A percentile compares a stretch with the other conserved stretches of the same genome.
These are phyloP conservation scores for Podospora comata DNA, from an alignment of 495 filamentous ascomycete species.

Conservation along the genomic window DNA sequence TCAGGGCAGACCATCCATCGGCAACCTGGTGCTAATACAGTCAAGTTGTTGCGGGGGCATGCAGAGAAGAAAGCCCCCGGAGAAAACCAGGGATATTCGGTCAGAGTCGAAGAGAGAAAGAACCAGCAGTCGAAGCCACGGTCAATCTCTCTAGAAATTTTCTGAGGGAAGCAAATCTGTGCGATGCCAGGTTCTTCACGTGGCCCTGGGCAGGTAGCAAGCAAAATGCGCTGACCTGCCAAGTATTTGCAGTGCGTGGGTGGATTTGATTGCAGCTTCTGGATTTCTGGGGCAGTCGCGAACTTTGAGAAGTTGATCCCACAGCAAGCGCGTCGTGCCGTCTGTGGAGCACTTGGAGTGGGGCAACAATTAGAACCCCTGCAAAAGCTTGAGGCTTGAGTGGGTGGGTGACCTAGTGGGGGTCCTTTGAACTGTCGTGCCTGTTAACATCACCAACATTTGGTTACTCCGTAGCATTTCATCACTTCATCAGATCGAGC, in stretches of 20 bases:
- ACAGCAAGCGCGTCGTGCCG: constrained; percentile 12
- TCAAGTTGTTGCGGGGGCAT: not conserved
- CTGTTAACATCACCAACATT: not conserved
- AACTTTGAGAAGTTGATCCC: constrained; percentile 6
- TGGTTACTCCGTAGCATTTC: not conserved
- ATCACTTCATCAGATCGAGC: not conserved
- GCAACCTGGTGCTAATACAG: not conserved
- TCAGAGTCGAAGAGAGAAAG: not conserved
- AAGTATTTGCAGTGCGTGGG: not conserved
- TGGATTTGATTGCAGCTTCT: not conserved
- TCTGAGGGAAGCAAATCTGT: not conserved
- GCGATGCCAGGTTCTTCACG: not conserved
- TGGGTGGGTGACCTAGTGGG: not conserved
- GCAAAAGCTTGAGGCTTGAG: not conserved
- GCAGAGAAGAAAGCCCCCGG: not conserved
- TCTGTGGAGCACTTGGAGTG: constrained; percentile 14
- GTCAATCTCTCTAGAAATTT: not conserved
- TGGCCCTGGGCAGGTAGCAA: not conserved
- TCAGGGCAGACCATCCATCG: constrained; percentile 5
- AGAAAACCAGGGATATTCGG: not conserved
- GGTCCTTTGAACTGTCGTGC: not conserved
- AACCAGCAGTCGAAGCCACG: not conserved
- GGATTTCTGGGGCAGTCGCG: constrained; percentile 11
- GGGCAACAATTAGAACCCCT: constrained; percentile 17
- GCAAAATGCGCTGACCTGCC: not conserved